Conservation (phyloP, 1,139 yeast genomes). For the Candida neerlandica region DNA sequence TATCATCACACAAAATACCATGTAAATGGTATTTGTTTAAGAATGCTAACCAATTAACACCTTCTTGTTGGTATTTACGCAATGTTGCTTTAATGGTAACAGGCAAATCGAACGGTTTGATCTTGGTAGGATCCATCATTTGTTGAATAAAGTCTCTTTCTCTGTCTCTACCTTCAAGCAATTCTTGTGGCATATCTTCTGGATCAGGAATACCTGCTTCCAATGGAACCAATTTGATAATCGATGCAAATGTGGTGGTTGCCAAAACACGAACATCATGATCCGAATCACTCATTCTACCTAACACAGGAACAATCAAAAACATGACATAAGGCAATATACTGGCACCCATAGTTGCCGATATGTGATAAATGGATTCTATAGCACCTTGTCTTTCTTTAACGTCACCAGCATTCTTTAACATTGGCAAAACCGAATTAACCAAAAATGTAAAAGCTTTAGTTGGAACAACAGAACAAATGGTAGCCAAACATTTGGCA, state of each 20-base stretch:
- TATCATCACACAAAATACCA: constrained; percentile 97
- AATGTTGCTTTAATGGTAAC: constrained; percentile 91
- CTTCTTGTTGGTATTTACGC: constrained; percentile 96
- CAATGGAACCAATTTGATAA: constrained; percentile 91
- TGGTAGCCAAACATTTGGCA: constrained; percentile 84
- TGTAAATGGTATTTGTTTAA: constrained; percentile 92
- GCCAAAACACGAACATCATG: constrained; percentile 87
- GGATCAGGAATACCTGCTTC: constrained; percentile 99
- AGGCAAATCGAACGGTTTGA: constrained; percentile 84
- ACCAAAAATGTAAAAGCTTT: constrained; percentile 79
- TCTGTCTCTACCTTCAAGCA: constrained; percentile 85
- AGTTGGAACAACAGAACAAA: constrained; percentile 75
- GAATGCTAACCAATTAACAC: constrained; percentile 97
- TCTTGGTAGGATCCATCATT: constrained; percentile 97
- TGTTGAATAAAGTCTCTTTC: constrained; percentile 95
- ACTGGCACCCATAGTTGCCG: constrained; percentile 82
- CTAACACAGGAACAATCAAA: constrained; percentile 92
- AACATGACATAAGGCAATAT: constrained; percentile 94
- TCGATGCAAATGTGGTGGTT: constrained; percentile 94
- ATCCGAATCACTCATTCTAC: constrained; percentile 97
- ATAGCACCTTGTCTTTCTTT: constrained; percentile 90
- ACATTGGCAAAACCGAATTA: constrained; percentile 75
- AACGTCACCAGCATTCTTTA: constrained; percentile 77
- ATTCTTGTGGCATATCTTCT: constrained; percentile 81
- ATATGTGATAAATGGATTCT: constrained; percentile 85